phyloP scores from a whole-genome alignment of 1,139 yeast species.

The Taiozyma sp. region DNA sequence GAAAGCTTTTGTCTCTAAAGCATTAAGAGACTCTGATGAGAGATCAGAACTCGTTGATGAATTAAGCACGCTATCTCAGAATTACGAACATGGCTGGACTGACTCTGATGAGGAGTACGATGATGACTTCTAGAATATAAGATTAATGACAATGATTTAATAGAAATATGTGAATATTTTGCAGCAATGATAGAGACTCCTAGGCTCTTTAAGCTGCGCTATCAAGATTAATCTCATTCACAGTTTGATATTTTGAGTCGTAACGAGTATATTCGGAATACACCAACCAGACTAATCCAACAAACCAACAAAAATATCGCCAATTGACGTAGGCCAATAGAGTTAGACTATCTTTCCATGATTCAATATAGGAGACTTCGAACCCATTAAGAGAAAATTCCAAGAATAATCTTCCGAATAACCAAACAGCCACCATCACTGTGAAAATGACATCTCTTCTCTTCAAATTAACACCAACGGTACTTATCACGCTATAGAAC shows the following conservation, averaged over 20 bases:
- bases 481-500: background rate
- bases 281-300: background rate
- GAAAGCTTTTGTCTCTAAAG: constrained; percentile 39
- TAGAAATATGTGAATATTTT: background rate
- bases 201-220: background rate
- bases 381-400: background rate
- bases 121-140: constrained; percentile 11
- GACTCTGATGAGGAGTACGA: constrained; percentile 32
- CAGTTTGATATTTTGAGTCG: background rate
- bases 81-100: constrained; percentile 56
- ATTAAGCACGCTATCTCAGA: constrained; percentile 42
- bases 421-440: background rate
- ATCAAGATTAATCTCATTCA: background rate
- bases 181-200: background rate
- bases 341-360: background rate
- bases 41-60: constrained; percentile 61
- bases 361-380: background rate
- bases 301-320: background rate
- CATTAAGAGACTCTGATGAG: constrained; percentile 49
- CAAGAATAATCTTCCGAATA: background rate
- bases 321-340: background rate
- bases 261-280: background rate
- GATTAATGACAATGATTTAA: background rate
- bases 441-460: background rate
- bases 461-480: background rate